Evolutionary conservation across 306 rosid genomes (phyloP), one percentile per base, ranked within the genome.

Genomic region (Glycine soja): DNA sequence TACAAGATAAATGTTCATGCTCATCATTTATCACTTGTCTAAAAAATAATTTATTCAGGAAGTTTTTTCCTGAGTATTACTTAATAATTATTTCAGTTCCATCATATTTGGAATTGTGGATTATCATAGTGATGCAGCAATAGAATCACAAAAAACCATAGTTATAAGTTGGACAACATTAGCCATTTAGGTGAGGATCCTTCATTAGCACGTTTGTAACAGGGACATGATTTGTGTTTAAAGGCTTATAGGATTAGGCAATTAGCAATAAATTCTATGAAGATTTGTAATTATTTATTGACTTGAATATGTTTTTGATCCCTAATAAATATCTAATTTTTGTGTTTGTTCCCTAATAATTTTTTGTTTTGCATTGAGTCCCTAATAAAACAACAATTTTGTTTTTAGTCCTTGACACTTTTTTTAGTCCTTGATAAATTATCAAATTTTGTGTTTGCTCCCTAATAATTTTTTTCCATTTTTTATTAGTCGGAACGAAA

Each of bases 1-100:
- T 19, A 16, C 74, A 68, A 51, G 24, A 63, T 59, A 75, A 48
- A 76, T 56, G 53, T 70, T 38, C 66, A 66, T 48, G 46, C 16
- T 38, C 62, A 73, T 65, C 53, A 77, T 42, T 81, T 80, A 8
- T 46, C 38, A 58, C 6, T 58, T 19, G 64, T 24, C 30, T 2
- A 34, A 32, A 36, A 61, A 9, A 36, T 2, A 56, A 57, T 8
- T 67, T 63, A 62, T 66, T 74, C 6, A 34, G 52, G 53, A 19
- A 62, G 74, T 18, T 63, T 50, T 46, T 38, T 16, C 61, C 14
- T 13, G 13, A 52, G 10, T 50, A 43, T 56, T 72, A 24, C 11
- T 54, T 9, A 9, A 24, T 70, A 43, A 11, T 42, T 19, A 13
- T 79, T 51, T 8, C 14, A 32, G 16, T 54, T 43, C 12, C 30